A percentile compares a stretch with the other conserved stretches of the same genome.
Conservation (phyloP, 2,329 filamentous ascomycete genomes). For the Claviceps monticola region DNA sequence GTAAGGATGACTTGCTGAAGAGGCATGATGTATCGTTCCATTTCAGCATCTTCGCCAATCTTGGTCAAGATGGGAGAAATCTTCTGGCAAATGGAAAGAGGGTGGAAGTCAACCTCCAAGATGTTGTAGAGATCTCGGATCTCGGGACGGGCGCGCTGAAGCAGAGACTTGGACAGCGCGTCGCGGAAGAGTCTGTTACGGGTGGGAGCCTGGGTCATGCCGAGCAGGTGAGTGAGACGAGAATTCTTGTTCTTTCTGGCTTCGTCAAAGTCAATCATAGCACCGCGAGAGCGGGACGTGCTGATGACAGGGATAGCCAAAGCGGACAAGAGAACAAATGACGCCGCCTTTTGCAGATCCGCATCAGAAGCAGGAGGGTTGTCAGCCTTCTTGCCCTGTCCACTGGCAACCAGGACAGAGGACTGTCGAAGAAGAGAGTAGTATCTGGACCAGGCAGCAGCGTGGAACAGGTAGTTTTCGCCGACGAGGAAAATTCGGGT, state of each 20-base stretch:
- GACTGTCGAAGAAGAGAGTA: slow-evolving; percentile 94
- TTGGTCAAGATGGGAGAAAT: slow-evolving; percentile 90
- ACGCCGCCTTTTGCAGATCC: slow-evolving; percentile 86
- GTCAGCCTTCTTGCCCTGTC: slow-evolving; percentile 84
- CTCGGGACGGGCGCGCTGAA: slow-evolving; percentile 84
- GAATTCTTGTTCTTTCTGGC: slow-evolving; percentile 98
- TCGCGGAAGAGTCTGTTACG: slow-evolving; percentile 90
- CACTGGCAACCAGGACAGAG: slow-evolving; percentile 64
- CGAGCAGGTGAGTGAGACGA: slow-evolving; percentile 85
- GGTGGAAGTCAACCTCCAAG: slow-evolving; percentile 97
- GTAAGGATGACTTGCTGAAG: slow-evolving; percentile 98
- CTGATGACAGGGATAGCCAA: slow-evolving; percentile 98
- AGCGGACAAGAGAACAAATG: slow-evolving; percentile 87
- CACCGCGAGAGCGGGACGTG: slow-evolving; percentile 88
- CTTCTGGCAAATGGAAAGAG: slow-evolving; percentile 96
- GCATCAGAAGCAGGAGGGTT: slow-evolving; percentile 81
- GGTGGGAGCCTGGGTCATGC: slow-evolving; percentile 81
- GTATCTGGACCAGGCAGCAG: slow-evolving; percentile 92
- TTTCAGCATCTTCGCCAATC: slow-evolving; percentile 86
- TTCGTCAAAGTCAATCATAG: slow-evolving; percentile 92
- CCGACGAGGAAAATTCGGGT: slow-evolving; percentile 97
- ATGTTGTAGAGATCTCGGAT: slow-evolving; percentile 98
- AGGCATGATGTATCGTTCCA: slow-evolving; percentile 92
- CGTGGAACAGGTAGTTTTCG: slow-evolving; percentile 99
- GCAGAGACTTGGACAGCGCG: slow-evolving; percentile 83